These are phyloP conservation scores for Aureobasidium uvarum DNA, from an alignment of 2,329 filamentous ascomycete genomes.

Conservation along the genomic window DNA sequence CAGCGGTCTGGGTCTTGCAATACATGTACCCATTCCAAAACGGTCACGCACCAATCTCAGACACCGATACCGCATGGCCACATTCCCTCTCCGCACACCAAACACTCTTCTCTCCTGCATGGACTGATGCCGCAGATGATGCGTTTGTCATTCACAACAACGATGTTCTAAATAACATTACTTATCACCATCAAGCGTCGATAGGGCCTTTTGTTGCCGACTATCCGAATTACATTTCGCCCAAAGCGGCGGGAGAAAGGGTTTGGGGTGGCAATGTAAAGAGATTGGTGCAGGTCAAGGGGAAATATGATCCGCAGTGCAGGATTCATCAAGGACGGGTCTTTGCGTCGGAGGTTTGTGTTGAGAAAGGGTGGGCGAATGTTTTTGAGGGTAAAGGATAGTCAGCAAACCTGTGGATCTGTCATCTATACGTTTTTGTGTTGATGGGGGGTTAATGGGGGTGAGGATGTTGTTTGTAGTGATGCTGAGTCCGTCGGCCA, in stretches of 20 bases:
- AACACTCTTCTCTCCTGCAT: constrained; percentile 27
- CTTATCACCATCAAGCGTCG: constrained; percentile 13
- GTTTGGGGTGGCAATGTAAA: constrained; percentile 27
- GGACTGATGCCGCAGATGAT: constrained; percentile 22
- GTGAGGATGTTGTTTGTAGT: too few species aligned
- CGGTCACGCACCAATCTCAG: constrained; percentile 23
- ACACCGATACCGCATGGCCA: constrained; percentile 26
- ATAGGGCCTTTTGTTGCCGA: constrained; percentile 20
- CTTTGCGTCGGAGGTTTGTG: constrained; percentile 27
- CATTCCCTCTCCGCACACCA: constrained; percentile 26
- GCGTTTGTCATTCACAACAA: constrained; percentile 4
- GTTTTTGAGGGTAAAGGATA: background rate
- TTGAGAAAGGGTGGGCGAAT: constrained; percentile 27
- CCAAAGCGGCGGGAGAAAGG: constrained; percentile 15
- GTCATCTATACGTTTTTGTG: too few species aligned
- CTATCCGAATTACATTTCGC: constrained; percentile 30
- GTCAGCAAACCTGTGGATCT: too few species aligned
- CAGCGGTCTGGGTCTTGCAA: constrained; percentile 28
- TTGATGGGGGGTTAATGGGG: too few species aligned
- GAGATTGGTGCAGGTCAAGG: constrained; percentile 28
- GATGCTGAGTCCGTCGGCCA: too few species aligned
- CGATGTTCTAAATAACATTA: constrained; percentile 23
- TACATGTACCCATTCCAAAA: constrained; percentile 27
- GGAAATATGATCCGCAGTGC: constrained; percentile 29
- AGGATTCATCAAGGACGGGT: constrained; percentile 26